Percentiles rank a stretch among this genome's conserved stretches.
Conservation (phyloP, 2,329 filamentous ascomycete genomes). For the Stagonosporopsis chrysanthemi region DNA sequence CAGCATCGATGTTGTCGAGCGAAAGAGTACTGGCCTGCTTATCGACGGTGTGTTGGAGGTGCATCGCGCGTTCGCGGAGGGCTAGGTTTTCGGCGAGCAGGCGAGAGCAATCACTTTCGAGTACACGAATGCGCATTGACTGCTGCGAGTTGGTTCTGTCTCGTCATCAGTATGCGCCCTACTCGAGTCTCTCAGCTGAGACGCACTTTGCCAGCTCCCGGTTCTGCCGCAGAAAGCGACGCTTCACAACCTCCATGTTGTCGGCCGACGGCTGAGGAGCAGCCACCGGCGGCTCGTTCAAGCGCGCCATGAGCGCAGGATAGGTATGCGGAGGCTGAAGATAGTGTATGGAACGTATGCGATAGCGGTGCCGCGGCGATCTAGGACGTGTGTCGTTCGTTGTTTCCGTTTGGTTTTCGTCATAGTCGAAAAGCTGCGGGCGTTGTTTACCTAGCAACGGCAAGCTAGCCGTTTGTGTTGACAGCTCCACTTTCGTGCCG, state of each 20-base stretch:
- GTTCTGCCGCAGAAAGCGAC: slow-evolving; percentile 82
- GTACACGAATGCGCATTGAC: slow-evolving; percentile 75
- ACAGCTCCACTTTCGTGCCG: slow-evolving; percentile 10
- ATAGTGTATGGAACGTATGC: slow-evolving; percentile 30
- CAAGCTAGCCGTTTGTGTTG: slow-evolving; percentile 20
- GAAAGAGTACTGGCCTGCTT: slow-evolving; percentile 66
- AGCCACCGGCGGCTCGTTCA: slow-evolving; percentile 72
- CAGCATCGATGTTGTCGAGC: slow-evolving; percentile 71
- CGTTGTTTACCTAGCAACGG: slow-evolving; percentile 48
- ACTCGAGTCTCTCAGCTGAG: no score
- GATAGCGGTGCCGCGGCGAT: slow-evolving; percentile 20
- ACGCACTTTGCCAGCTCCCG: slow-evolving; percentile 73
- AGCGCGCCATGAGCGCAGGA: slow-evolving; percentile 72
- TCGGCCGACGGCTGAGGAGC: slow-evolving; percentile 62
- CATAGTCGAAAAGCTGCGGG: slow-evolving; percentile 32
- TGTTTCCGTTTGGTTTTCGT: slow-evolving; percentile 39
- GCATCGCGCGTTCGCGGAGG: slow-evolving; percentile 73
- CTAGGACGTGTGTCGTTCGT: slow-evolving; percentile 35
- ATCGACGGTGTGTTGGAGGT: slow-evolving; percentile 72
- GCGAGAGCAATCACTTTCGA: slow-evolving; percentile 78
- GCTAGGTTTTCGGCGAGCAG: slow-evolving; percentile 81
- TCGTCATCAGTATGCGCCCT: slow-evolving; percentile 15
- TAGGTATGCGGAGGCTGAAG: slow-evolving; percentile 46
- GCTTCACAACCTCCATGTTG: slow-evolving; percentile 72
- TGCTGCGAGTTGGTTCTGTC: slow-evolving; percentile 76